phyloP scores from a whole-genome alignment of 139 green algal species.

The Zygnema circumcarinatum region DNA sequence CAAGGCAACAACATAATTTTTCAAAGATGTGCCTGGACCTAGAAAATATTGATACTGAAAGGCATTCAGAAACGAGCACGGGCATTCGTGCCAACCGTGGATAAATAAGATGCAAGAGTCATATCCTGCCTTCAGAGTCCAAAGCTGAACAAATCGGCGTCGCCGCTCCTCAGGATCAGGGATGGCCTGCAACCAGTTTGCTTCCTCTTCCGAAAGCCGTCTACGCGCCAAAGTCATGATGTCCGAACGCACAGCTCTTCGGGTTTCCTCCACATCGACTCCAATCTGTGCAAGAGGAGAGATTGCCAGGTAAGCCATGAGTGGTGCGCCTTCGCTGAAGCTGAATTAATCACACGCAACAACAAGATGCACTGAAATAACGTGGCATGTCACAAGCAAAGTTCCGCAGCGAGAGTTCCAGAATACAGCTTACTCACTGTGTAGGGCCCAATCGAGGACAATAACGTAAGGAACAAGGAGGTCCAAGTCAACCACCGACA shows the following conservation, averaged over 20 bases:
- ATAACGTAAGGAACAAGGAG: too few species aligned
- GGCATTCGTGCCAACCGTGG: too few species aligned
- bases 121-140: slow-evolving; percentile 32
- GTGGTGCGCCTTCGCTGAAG: background rate
- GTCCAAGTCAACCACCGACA: too few species aligned
- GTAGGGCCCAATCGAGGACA: too few species aligned
- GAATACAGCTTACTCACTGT: too few species aligned
- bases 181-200: background rate
- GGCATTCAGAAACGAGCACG: too few species aligned
- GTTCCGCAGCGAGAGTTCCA: background rate
- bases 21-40: too few species aligned
- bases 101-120: too few species aligned
- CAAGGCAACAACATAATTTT: too few species aligned
- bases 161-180: background rate
- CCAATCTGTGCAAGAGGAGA: slow-evolving; percentile 42
- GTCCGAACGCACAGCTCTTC: background rate
- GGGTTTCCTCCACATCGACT: slow-evolving; percentile 22
- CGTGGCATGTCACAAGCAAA: background rate
- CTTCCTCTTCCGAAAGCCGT: slow-evolving; percentile 19
- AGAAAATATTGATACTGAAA: too few species aligned
- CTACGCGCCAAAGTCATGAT: slow-evolving; percentile 5
- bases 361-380: background rate
- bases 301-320: background rate
- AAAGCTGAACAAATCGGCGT: slow-evolving; percentile 27
- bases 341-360: background rate